Percentiles rank a stretch among this genome's conserved stretches.
These are phyloP conservation scores for Cercospora canescens DNA, from an alignment of 2,329 filamentous ascomycete species.

Conservation along the genomic window DNA sequence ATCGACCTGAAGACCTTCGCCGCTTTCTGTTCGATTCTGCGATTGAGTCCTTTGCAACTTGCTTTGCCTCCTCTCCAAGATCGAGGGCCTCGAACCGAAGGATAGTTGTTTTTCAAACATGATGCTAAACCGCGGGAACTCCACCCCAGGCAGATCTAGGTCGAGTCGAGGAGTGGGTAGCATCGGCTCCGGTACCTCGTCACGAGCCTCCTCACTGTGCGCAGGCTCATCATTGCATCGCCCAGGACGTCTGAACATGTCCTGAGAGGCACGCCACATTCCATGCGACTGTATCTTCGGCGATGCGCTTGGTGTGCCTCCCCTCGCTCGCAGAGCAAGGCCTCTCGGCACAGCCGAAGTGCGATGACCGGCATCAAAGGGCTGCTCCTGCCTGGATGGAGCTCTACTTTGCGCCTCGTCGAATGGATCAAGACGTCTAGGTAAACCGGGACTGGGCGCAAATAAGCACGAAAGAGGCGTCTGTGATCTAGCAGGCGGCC, in stretches of 20 bases:
- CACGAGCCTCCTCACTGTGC: neutral
- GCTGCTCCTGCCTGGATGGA: slow-evolving; percentile 11
- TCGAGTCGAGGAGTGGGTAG: slow-evolving; percentile 53
- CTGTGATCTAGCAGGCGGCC: neutral
- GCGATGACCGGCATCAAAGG: neutral
- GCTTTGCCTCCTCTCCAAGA: slow-evolving; percentile 35
- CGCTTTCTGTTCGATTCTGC: neutral
- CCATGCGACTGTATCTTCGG: slow-evolving; percentile 9
- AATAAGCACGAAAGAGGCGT: slow-evolving; percentile 14
- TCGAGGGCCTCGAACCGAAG: slow-evolving; percentile 39
- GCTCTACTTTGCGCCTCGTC: neutral
- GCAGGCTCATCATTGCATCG: slow-evolving; percentile 19
- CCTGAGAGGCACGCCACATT: slow-evolving; percentile 16
- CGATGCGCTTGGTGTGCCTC: neutral
- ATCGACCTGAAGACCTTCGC: neutral
- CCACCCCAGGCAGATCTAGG: slow-evolving; percentile 76
- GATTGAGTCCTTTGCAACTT: slow-evolving; percentile 24
- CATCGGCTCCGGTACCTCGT: neutral
- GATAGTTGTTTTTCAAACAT: slow-evolving; percentile 80
- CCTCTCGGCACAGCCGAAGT: slow-evolving; percentile 6
- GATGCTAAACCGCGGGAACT: slow-evolving; percentile 85
- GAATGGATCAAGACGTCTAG: neutral
- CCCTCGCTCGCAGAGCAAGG: neutral
- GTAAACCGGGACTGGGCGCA: slow-evolving; percentile 16
- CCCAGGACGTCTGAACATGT: slow-evolving; percentile 13